phyloP scores from a whole-genome alignment of 768 basidiomycete species.

The Phaffia australis region DNA sequence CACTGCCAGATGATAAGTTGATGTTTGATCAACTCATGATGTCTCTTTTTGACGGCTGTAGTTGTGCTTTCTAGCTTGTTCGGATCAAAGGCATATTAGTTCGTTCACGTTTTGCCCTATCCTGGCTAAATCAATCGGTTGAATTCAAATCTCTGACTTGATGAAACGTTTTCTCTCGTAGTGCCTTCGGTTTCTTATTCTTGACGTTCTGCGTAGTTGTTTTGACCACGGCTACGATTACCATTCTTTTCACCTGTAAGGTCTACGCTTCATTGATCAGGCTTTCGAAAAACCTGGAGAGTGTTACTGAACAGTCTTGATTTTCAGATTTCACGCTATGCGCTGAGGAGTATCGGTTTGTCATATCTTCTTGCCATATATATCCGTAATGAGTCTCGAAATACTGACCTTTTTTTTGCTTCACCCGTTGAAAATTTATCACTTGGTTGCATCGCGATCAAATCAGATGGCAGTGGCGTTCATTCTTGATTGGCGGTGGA shows the following conservation, averaged over 20 bases:
- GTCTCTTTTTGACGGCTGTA: background rate
- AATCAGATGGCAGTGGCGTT: conserved; percentile 92
- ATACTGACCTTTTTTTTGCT: background rate
- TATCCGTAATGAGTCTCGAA: conserved; percentile 27
- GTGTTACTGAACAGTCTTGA: conserved; percentile 32
- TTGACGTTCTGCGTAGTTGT: conserved; percentile 71
- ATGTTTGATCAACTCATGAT: background rate
- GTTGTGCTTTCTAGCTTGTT: conserved; percentile 19
- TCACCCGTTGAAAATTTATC: background rate
- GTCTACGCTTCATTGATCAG: background rate
- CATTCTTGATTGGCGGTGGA: conserved; percentile 83
- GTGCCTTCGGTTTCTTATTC: conserved; percentile 85
- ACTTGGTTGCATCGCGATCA: background rate
- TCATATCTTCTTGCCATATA: background rate
- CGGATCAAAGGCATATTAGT: conserved; percentile 63
- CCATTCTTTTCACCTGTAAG: conserved; percentile 48
- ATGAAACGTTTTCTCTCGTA: background rate
- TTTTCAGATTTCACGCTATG: conserved; percentile 86
- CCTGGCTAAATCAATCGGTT: background rate
- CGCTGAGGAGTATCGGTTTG: conserved; percentile 80
- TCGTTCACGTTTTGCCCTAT: background rate
- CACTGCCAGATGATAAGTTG: background rate
- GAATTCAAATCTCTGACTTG: background rate
- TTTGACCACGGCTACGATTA: conserved; percentile 80
- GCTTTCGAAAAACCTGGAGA: background rate